phyloP scores from a whole-genome alignment of 768 basidiomycete species.

The Suillus tomentosus region DNA sequence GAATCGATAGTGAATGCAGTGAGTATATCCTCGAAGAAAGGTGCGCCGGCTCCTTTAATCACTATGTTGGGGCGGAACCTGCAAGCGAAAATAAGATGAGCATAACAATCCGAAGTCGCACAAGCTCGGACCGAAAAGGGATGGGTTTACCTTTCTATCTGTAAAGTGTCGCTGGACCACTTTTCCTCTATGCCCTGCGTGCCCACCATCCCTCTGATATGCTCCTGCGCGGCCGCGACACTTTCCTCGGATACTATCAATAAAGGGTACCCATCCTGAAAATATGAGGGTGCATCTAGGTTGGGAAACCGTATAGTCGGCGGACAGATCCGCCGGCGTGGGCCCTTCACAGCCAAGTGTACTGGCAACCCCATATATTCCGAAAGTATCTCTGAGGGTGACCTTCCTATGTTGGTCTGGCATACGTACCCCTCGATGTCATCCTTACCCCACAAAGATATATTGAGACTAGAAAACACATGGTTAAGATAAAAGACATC shows the following conservation, averaged over 20 bases:
- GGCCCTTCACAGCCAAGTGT: conserved; percentile 69
- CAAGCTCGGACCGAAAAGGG: conserved; percentile 8
- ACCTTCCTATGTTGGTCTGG: conserved; percentile 41
- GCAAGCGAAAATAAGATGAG: conserved; percentile 4
- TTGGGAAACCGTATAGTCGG: conserved; percentile 58
- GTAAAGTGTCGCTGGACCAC: conserved; percentile 54
- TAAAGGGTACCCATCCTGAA: conserved; percentile 74
- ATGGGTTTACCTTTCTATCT: conserved; percentile 57
- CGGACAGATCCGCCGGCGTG: conserved; percentile 48
- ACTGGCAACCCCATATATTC: conserved; percentile 63
- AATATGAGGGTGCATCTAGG: conserved; percentile 56
- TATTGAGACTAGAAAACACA: conserved; percentile 45
- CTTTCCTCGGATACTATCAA: conserved; percentile 70
- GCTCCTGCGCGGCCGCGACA: conserved; percentile 50
- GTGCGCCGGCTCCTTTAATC: conserved; percentile 58
- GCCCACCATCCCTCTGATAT: conserved; percentile 48
- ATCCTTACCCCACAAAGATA: conserved; percentile 49
- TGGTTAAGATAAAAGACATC: conserved; percentile 6
- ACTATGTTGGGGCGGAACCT: conserved; percentile 83
- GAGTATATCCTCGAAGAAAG: conserved; percentile 75
- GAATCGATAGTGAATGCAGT: conserved; percentile 59
- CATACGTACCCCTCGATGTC: conserved; percentile 71
- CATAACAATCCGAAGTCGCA: conserved; percentile 10
- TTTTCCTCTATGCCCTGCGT: conserved; percentile 48
- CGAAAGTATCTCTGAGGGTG: conserved; percentile 59